Percentiles rank a stretch among this genome's conserved stretches.
Evolutionary conservation across 2,329 filamentous ascomycete genomes (phyloP).

Genomic region (Fusarium piperis): DNA sequence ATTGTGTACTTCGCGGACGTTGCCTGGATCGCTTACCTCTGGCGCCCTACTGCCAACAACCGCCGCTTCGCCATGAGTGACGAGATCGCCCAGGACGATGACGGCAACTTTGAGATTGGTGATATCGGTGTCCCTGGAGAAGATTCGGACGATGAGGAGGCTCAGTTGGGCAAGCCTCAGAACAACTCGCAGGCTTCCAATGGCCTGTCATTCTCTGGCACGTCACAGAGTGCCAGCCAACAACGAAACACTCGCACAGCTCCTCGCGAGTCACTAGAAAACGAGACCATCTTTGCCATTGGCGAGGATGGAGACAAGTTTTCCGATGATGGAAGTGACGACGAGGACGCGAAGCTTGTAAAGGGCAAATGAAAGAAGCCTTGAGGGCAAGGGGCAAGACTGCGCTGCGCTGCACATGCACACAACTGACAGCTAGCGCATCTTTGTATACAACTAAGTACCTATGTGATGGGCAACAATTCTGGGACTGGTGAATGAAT

Average conservation of each 20-base stretch:
- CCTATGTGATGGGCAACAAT: conserved; percentile 11
- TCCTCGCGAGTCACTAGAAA: conserved; percentile 72
- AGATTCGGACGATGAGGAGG: conserved; percentile 68
- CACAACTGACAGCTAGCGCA: neutral
- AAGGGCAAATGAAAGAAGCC: conserved; percentile 50
- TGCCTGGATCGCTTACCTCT: conserved; percentile 91
- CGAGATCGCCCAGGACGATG: conserved; percentile 97
- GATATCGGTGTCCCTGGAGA: conserved; percentile 80
- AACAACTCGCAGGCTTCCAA: conserved; percentile 39
- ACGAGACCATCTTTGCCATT: conserved; percentile 95
- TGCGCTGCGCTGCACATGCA: too few relatives aligned
- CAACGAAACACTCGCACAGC: conserved; percentile 46
- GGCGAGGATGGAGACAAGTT: conserved; percentile 86
- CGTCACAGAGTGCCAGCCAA: conserved; percentile 38
- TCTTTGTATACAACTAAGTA: conserved; percentile 37
- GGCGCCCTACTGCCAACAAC: conserved; percentile 97
- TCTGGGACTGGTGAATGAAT: conserved; percentile 34
- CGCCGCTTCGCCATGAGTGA: conserved; percentile 98
- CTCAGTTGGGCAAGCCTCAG: conserved; percentile 54
- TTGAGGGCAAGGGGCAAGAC: conserved; percentile 4
- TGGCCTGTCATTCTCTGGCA: conserved; percentile 35
- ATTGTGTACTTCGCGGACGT: conserved; percentile 96
- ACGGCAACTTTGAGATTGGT: conserved; percentile 92
- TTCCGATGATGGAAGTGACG: conserved; percentile 73
- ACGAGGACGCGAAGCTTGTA: conserved; percentile 66